These are phyloP conservation scores for Lumnitzera littorea DNA, from an alignment of 345 rosid genomes.

Conservation along the genomic window DNA sequence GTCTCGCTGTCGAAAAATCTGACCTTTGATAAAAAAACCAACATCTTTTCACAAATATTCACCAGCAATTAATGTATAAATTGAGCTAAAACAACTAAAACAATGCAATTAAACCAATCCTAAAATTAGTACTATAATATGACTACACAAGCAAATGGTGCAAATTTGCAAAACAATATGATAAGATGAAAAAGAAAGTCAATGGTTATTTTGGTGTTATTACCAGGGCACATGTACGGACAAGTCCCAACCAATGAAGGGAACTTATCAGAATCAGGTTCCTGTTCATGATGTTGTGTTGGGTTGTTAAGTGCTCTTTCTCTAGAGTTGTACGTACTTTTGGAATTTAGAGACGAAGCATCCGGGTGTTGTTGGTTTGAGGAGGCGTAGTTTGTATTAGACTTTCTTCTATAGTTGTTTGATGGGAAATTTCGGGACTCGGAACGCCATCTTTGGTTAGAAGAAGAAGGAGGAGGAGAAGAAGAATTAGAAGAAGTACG, in stretches of 20 bases:
- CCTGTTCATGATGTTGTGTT: background rate
- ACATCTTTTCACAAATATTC: no score
- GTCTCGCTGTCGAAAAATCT: no score
- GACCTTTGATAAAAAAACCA: no score
- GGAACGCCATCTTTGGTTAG: background rate
- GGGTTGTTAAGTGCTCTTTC: background rate
- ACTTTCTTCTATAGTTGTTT: background rate
- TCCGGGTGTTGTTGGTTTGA: no score
- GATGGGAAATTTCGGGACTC: background rate
- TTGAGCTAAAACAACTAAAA: no score
- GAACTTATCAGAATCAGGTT: conserved; percentile 4
- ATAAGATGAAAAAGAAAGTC: background rate
- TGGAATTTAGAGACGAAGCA: no score
- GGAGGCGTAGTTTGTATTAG: no score
- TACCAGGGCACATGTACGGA: conserved; percentile 91
- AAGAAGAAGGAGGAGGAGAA: conserved; percentile 8
- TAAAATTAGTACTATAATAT: no score
- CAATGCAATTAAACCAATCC: no score
- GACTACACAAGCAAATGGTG: no score
- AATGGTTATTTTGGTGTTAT: background rate
- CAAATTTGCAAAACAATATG: background rate
- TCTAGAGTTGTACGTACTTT: background rate
- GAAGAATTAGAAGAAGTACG: conserved; percentile 6
- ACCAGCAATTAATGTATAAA: no score
- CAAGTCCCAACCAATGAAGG: conserved; percentile 54